Evolutionary conservation across 352 stramenopile genomes (phyloP).

Genomic region (Phytophthora cactorum): DNA sequence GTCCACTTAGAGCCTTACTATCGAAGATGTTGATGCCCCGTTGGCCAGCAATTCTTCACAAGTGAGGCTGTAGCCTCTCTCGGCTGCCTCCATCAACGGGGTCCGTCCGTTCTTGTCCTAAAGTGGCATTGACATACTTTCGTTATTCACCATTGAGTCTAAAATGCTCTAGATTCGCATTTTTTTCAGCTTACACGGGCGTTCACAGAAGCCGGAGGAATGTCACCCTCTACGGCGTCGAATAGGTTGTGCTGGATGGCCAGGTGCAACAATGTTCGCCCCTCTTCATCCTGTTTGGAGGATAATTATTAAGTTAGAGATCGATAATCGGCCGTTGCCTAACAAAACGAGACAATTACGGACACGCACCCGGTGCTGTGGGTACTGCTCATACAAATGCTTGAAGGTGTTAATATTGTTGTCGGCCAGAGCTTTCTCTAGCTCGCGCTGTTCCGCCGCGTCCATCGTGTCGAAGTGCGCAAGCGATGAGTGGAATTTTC

Average conservation of each 20-base stretch:
- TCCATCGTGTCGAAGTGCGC: slow-evolving; percentile 15
- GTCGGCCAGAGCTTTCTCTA: slow-evolving; percentile 27
- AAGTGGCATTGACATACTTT: background rate
- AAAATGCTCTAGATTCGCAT: background rate
- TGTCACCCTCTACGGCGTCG: slow-evolving; percentile 33
- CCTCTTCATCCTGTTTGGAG: slow-evolving; percentile 27
- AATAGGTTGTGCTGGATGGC: slow-evolving; percentile 36
- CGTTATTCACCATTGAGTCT: background rate
- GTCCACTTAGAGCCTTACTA: slow-evolving; percentile 11
- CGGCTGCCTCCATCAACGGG: slow-evolving; percentile 42
- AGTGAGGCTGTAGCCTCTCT: slow-evolving; percentile 38
- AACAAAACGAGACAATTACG: background rate
- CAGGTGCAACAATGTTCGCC: slow-evolving; percentile 37
- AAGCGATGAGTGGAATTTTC: slow-evolving; percentile 9
- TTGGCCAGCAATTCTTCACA: slow-evolving; percentile 43
- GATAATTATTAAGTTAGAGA: slow-evolving; percentile 12
- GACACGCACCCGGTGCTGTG: slow-evolving; percentile 32
- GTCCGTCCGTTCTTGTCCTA: slow-evolving; percentile 41
- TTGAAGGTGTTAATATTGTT: slow-evolving; percentile 29
- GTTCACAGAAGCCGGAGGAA: slow-evolving; percentile 24
- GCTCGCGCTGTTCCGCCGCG: slow-evolving; percentile 9
- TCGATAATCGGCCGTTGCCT: background rate
- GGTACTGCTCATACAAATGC: slow-evolving; percentile 26
- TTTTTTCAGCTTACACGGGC: slow-evolving; percentile 17
- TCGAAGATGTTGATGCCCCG: slow-evolving; percentile 27